phyloP scores from a whole-genome alignment of 106 monocot species.

The Apostasia ramifera region DNA sequence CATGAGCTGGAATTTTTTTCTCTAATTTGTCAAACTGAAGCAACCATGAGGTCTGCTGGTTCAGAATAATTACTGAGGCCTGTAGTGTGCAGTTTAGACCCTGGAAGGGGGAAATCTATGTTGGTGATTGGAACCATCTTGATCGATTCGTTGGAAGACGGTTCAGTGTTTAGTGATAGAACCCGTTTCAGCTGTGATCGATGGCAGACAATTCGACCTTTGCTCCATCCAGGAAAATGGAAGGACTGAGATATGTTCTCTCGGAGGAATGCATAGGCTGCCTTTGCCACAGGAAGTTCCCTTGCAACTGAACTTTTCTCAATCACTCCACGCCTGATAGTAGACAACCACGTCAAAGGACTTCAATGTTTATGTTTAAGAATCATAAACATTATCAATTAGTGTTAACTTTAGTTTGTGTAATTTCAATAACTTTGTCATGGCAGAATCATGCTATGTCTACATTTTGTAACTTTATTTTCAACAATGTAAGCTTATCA shows the following conservation, averaged over 20 bases:
- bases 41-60: slow-evolving; percentile 36
- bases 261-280: slow-evolving; percentile 63
- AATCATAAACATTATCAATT: too few relatives aligned
- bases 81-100: slow-evolving; percentile 36
- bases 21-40: slow-evolving; percentile 4
- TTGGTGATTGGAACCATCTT: slow-evolving; percentile 40
- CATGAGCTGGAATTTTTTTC: background rate
- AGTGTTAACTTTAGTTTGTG: too few relatives aligned
- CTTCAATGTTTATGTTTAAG: background rate
- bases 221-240: slow-evolving; percentile 87
- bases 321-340: slow-evolving; percentile 81
- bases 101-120: slow-evolving; percentile 48
- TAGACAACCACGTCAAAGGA: background rate
- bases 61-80: slow-evolving; percentile 7
- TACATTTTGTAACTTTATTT: too few relatives aligned
- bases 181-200: slow-evolving; percentile 65
- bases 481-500: too few relatives aligned
- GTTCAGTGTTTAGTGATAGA: slow-evolving; percentile 17
- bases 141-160: slow-evolving; percentile 12
- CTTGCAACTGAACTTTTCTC: slow-evolving; percentile 63
- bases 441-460: too few relatives aligned
- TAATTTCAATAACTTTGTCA: too few relatives aligned
- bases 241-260: slow-evolving; percentile 64
- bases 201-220: slow-evolving; percentile 76
- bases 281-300: slow-evolving; percentile 55